These are phyloP conservation scores for Fraxinus dipetala DNA, from an alignment of 305 asterid genomes.

Conservation along the genomic window DNA sequence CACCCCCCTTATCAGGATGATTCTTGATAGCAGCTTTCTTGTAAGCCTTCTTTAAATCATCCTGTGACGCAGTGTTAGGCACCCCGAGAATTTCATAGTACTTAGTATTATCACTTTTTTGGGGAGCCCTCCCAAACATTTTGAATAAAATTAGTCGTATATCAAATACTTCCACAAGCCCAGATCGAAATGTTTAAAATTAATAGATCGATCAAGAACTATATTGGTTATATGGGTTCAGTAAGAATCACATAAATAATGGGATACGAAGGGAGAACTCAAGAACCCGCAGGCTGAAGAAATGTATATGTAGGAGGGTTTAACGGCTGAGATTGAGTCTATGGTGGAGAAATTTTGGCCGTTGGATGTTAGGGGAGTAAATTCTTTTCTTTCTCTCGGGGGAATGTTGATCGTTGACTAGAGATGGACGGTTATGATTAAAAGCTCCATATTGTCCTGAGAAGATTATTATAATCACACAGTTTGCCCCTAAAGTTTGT, in stretches of 20 bases:
- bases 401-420: background rate
- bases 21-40: constrained; percentile 63
- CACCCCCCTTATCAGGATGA: constrained; percentile 78
- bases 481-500: background rate
- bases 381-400: background rate
- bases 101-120: constrained; percentile 43
- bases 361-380: background rate
- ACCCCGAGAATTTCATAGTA: constrained; percentile 62
- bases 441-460: background rate
- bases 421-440: background rate
- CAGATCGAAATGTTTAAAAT: background rate
- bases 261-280: background rate
- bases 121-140: constrained; percentile 56
- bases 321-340: background rate
- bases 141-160: background rate
- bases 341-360: background rate
- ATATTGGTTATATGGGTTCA: background rate
- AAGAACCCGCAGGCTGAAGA: background rate
- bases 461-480: background rate
- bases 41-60: constrained; percentile 63
- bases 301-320: background rate
- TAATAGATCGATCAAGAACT: background rate
- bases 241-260: background rate
- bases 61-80: constrained; percentile 48
- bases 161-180: background rate